A percentile compares a stretch with the other conserved stretches of the same genome.
These are phyloP conservation scores for Aspergillus flavus DNA, from an alignment of 2,329 filamentous ascomycete genomes.

Conservation along the genomic window DNA sequence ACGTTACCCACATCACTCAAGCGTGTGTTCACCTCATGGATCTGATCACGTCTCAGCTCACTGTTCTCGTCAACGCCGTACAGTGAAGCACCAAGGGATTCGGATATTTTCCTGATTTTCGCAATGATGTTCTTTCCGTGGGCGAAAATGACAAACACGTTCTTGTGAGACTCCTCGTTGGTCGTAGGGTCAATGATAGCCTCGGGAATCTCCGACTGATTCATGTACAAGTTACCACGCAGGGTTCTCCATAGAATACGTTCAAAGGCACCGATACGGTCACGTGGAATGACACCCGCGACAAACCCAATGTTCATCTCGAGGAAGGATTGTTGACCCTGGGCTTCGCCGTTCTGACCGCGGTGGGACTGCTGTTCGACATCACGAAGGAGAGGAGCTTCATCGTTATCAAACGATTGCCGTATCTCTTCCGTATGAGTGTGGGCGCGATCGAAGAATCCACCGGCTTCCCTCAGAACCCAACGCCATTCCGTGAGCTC, in stretches of 20 bases:
- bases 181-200: constrained; percentile 86
- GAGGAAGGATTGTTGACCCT: constrained; percentile 83
- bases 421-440: constrained; percentile 97
- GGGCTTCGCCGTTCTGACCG: constrained; percentile 63
- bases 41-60: constrained; percentile 91
- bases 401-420: constrained; percentile 81
- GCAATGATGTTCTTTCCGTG: constrained; percentile 97
- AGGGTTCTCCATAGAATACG: constrained; percentile 96
- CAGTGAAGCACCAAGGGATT: constrained; percentile 91
- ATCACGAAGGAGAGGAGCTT: constrained; percentile 90
- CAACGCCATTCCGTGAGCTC: constrained; percentile 98
- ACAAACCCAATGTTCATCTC: constrained; percentile 99
- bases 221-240: constrained; percentile 98
- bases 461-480: constrained; percentile 93
- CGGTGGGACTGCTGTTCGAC: constrained; percentile 75
- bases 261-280: constrained; percentile 93
- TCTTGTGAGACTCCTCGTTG: constrained; percentile 93
- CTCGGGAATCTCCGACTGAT: constrained; percentile 97
- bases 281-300: constrained; percentile 89
- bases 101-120: constrained; percentile 98
- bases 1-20: constrained; percentile 90
- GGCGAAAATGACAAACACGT: constrained; percentile 98
- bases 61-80: constrained; percentile 98
- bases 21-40: constrained; percentile 94
- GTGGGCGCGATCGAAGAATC: constrained; percentile 95